Evolutionary conservation across 148 eudicot genomes (phyloP), one percentile per base, ranked within the genome.

Genomic region (Spergularia bocconei): DNA sequence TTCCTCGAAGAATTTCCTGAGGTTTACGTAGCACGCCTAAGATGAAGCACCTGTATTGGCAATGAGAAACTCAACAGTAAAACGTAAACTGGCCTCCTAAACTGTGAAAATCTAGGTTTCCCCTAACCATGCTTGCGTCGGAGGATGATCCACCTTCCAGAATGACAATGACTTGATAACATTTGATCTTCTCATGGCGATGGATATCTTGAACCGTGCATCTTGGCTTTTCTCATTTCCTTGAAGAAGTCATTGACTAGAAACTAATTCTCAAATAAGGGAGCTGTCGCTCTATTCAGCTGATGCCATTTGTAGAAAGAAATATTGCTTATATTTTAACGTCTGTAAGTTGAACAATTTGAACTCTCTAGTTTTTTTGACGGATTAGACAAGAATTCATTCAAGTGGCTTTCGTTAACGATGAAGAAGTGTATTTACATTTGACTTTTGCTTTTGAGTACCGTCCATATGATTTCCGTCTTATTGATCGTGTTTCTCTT

Each of bases 371-470:
- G 10, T 44, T 23, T 14, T 7, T n/a, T 8, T 1, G 11, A 50
- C 44, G 41, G 38, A 36, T 63, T 63, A 56, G 56, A 53, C 33
- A 13, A 64, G 25, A 36, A 15, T 51, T 74, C 23, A 44, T 23
- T 11, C 15, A 25, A 38, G 20, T 67, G 70, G 47, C 29, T 67
- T 9, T 67, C 39, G 13, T 48, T 2, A 25, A 67, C 19, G 29
- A 51, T 52, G 19, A 13, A 68, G 38, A 66, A 66, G 47, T 13
- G 48, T 41, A 61, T 17, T 62, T 14, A 64, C 16, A 33, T 8
- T 17, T 80, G 56, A 62, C 25, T 41, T 61, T 75, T 36, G 51
- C 67, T 68, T 55, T 47, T 63, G 56, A 78, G 54, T 70, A 33
- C 47, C 11, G 19, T 44, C 12, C 12, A 16, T 64, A 59, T 66